phyloP scores from a whole-genome alignment of 2,329 filamentous ascomycete genomes.

The Samsoniella hepiali region DNA sequence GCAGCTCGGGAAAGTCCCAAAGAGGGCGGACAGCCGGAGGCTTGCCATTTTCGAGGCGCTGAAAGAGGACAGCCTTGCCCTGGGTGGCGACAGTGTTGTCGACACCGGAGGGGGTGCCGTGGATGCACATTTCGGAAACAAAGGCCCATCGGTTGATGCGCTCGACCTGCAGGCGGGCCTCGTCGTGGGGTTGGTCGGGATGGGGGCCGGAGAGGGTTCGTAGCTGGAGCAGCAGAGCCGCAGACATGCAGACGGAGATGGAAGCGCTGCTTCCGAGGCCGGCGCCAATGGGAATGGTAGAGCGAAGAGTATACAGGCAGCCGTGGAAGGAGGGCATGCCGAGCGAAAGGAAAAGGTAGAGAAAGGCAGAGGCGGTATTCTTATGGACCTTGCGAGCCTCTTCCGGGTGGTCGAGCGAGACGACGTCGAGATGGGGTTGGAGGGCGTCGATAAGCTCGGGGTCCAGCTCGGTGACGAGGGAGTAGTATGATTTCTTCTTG shows the following conservation, averaged over 20 bases:
- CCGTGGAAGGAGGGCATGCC: constrained; percentile 75
- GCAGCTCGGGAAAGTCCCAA: constrained; percentile 87
- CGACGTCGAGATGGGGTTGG: constrained; percentile 69
- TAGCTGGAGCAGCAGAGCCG: constrained; percentile 82
- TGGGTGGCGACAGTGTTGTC: constrained; percentile 95
- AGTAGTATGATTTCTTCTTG: constrained; percentile 95
- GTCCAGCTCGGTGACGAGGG: constrained; percentile 80
- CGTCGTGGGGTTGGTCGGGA: constrained; percentile 81
- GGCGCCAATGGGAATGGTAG: constrained; percentile 88
- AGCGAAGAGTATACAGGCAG: constrained; percentile 85
- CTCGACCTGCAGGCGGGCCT: constrained; percentile 87
- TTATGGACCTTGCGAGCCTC: constrained; percentile 80
- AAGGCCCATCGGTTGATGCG: constrained; percentile 98
- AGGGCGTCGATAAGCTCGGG: constrained; percentile 76
- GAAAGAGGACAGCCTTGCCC: constrained; percentile 91
- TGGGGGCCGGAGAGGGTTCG: constrained; percentile 87
- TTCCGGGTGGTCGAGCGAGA: constrained; percentile 65
- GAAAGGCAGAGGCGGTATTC: constrained; percentile 76
- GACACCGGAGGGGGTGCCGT: constrained; percentile 93
- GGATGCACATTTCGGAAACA: constrained; percentile 94
- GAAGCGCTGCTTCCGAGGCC: constrained; percentile 93
- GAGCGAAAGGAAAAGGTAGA: constrained; percentile 89
- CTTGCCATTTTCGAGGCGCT: constrained; percentile 71
- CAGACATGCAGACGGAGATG: constrained; percentile 82
- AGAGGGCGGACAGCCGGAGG: constrained; percentile 74